Evolutionary conservation across 768 basidiomycete genomes (phyloP).

Genomic region (Termitomyces sp.): DNA sequence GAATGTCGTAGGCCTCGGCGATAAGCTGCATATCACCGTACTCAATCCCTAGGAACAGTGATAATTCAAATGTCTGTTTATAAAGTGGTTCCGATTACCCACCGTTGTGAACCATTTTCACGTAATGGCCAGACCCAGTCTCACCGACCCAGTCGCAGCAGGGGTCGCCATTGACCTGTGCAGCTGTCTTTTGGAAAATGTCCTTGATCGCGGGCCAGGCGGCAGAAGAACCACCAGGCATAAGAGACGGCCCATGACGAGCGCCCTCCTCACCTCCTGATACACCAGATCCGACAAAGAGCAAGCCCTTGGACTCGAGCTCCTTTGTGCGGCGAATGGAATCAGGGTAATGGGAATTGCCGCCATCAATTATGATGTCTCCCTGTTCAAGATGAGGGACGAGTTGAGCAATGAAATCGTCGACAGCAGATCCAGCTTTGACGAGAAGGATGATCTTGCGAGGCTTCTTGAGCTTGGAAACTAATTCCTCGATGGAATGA

Average conservation of each 20-base stretch:
- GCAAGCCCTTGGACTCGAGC: conserved; percentile 89
- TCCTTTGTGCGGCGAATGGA: conserved; percentile 92
- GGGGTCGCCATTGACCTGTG: conserved; percentile 90
- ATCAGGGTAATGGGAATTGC: conserved; percentile 99
- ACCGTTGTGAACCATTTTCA: conserved; percentile 99
- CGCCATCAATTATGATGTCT: conserved; percentile 99
- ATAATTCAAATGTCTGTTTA: conserved; percentile 4
- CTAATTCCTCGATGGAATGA: conserved; percentile 88
- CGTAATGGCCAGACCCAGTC: conserved; percentile 93
- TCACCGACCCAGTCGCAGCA: conserved; percentile 99
- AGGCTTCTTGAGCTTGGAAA: conserved; percentile 87
- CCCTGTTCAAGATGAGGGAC: conserved; percentile 87
- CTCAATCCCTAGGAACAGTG: conserved; percentile 76
- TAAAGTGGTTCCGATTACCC: conserved; percentile 16
- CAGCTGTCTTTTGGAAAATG: conserved; percentile 98
- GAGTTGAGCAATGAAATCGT: conserved; percentile 90
- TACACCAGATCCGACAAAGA: conserved; percentile 98
- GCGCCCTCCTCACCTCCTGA: conserved; percentile 99
- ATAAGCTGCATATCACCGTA: conserved; percentile 99
- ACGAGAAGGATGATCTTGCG: conserved; percentile 98
- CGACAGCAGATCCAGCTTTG: conserved; percentile 95
- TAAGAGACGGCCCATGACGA: conserved; percentile 93
- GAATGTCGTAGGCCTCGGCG: conserved; percentile 97
- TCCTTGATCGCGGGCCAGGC: conserved; percentile 98
- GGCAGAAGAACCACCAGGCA: conserved; percentile 93